Evolutionary conservation across 352 stramenopile genomes (phyloP), one percentile per base, ranked within the genome.

Genomic region (Saprolegnia diclina): DNA sequence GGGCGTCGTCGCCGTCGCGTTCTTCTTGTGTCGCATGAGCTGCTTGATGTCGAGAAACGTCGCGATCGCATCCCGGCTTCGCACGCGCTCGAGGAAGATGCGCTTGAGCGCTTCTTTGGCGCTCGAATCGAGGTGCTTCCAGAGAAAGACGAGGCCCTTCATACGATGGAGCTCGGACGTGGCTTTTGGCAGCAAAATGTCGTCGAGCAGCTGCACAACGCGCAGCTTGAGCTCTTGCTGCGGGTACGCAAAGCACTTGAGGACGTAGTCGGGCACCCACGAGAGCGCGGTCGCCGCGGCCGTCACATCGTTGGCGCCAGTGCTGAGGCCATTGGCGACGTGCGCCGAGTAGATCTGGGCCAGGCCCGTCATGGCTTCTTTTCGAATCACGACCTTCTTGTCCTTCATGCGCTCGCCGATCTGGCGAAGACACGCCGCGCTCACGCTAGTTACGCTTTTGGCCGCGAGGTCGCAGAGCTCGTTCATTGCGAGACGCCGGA

Each of bases 391-490:
- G 0, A 92, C 80, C 55, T 84, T 91, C 64, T 95, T 95, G 72
- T 95, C 87, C 65, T 94, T 94, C 85, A 95, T 91, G 11, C 87
- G 84, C 63, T 95, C 87, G 19, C 85, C 87, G 9, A 94, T 81
- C 55, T 85, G 75, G 3, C 80, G 79, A 4, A 95, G 76, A 50
- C 81, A 89, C 16, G 84, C 74, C 37, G 89, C 80, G 48, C 77
- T 87, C 14, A 94, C 80, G 24, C 78, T 56, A n/a, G 83, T 77
- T 40, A 95, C 69, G n/a, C 69, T 72, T 64, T 88, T 91, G 5
- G 80, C 83, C 1, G 85, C 83, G 13, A 94, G 78, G 56, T 95
- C 87, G 63, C 87, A 95, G 22, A 94, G 61, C 63, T 92, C 87
- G 54, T 89, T 88, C 5, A 95, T 85, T 2, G 82, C 81, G 18